A percentile compares a stretch with the other conserved stretches of the same genome.
phyloP scores from a whole-genome alignment of 371 early-diverging fungal species.

The Choanephora cucurbitarum region DNA sequence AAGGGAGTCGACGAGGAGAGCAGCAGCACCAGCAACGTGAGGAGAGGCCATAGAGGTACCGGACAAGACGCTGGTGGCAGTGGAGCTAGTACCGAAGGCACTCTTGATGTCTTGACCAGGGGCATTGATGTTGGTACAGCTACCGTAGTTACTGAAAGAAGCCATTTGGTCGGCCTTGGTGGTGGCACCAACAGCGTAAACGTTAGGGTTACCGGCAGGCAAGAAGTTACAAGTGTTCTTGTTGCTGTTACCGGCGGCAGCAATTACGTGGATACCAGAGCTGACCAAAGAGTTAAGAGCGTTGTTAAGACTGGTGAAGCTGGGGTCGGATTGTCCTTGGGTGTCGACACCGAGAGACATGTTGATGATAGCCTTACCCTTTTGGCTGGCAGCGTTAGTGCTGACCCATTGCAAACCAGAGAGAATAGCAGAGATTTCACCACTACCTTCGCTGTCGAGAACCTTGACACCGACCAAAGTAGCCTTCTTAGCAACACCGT shows the following conservation, averaged over 20 bases:
- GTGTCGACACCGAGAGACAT: conserved; percentile 54
- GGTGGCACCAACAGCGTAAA: conserved; percentile 96
- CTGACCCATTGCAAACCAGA: conserved; percentile 69
- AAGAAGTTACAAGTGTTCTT: conserved; percentile 94
- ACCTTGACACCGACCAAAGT: conserved; percentile 67
- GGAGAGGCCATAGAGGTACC: conserved; percentile 75
- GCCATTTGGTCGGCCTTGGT: conserved; percentile 82
- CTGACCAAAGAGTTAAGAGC: conserved; percentile 81
- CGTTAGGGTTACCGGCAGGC: conserved; percentile 89
- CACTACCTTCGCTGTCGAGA: conserved; percentile 54
- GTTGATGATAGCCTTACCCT: conserved; percentile 46
- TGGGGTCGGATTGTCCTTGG: conserved; percentile 7
- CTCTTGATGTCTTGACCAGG: conserved; percentile 92
- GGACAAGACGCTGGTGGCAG: conserved; percentile 64
- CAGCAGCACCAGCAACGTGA: conserved; percentile 69
- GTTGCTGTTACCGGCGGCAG: conserved; percentile 98
- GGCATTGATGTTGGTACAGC: conserved; percentile 89
- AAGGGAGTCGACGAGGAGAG: conserved; percentile 54
- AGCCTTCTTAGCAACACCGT: conserved; percentile 70
- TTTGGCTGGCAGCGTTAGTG: conserved; percentile 31
- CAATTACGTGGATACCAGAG: conserved; percentile 87
- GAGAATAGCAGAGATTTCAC: conserved; percentile 10
- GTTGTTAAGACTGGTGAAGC: conserved; percentile 74
- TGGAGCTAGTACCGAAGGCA: conserved; percentile 79
- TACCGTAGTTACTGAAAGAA: conserved; percentile 91